Evolutionary conservation across 129 eudicot genomes (phyloP), one percentile per base, ranked within the genome.

Genomic region (Flaveria trinervia): DNA sequence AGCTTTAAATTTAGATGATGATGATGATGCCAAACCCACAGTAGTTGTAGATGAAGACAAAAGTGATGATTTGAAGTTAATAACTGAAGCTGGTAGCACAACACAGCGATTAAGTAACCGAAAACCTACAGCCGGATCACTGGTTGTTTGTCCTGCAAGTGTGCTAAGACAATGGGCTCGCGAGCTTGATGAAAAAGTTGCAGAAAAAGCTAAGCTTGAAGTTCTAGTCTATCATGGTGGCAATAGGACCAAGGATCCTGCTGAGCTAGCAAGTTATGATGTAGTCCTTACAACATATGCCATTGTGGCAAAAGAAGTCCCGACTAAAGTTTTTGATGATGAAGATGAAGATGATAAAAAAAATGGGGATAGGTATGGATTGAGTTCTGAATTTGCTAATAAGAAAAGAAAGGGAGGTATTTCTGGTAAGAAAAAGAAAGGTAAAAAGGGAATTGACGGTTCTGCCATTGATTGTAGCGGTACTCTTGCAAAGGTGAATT

Each of bases 91-190:
- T 3, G 89, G 95, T 75, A 82, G 83, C 71, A 74, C 93, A n/a
- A 54, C 65, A 18, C 76, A 60, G 49, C 67, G 75, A 36, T 67
- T 81, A 36, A 85, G 80, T 64, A 72, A 84, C 72, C 78, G 83
- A 76, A 89, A 89, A 85, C 96, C 97, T 1, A 72, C 84, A 28
- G 98, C 97, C 6, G 98, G 98, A 18, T 91, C 98, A 66, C 78
- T 94, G 75, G 92, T 94, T 70, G 97, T 94, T 44, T 94, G 98
- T 70, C 98, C 98, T n/a, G 98, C 98, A 45, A 94, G 96, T 84
- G 96, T 94, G 39, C 83, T 94, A 72, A 82, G 97, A 77, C 97
- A 94, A 70, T 94, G 98, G 98, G 96, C 89, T 56, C 77, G 92
- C 45, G 98, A 94, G 88, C 80, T 94, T 68, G 88, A 91, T 52